Percentiles rank a stretch among this genome's conserved stretches.
phyloP scores from a whole-genome alignment of 2,329 filamentous ascomycete species.

The Tolypocladium ovalisporum region DNA sequence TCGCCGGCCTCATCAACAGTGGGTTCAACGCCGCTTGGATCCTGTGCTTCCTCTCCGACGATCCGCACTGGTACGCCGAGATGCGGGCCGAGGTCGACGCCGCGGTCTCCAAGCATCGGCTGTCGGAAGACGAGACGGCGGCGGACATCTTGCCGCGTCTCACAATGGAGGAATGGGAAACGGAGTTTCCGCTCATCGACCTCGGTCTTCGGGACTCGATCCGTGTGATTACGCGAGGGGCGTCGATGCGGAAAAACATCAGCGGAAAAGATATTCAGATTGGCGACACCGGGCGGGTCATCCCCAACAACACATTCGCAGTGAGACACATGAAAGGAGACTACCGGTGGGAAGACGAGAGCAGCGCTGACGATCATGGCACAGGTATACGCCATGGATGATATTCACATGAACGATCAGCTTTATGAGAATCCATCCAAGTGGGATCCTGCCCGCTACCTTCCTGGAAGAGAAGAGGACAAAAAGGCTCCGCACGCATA shows the following conservation, averaged over 20 bases:
- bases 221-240: slow-evolving; percentile 35
- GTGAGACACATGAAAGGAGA: slow-evolving; percentile 6
- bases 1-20: slow-evolving; percentile 46
- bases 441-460: slow-evolving; percentile 40
- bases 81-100: slow-evolving; percentile 35
- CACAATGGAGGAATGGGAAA: slow-evolving; percentile 42
- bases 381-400: slow-evolving; percentile 29
- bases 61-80: slow-evolving; percentile 33
- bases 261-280: slow-evolving; percentile 32
- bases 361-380: background rate
- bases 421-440: slow-evolving; percentile 35
- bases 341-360: background rate
- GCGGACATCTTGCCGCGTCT: slow-evolving; percentile 30
- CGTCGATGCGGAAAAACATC: slow-evolving; percentile 39
- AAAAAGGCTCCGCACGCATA: slow-evolving; percentile 16
- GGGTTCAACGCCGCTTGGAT: slow-evolving; percentile 45
- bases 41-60: slow-evolving; percentile 34
- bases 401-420: slow-evolving; percentile 34
- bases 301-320: slow-evolving; percentile 36
- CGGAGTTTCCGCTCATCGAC: slow-evolving; percentile 40
- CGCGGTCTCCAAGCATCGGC: slow-evolving; percentile 30
- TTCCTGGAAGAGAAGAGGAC: slow-evolving; percentile 35
- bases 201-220: slow-evolving; percentile 42
- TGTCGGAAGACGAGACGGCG: slow-evolving; percentile 13
- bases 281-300: slow-evolving; percentile 31